A percentile compares a stretch with the other conserved stretches of the same genome.
phyloP scores from a whole-genome alignment of 1,139 yeast genomes.

The Arxiozyma heterogenica region DNA sequence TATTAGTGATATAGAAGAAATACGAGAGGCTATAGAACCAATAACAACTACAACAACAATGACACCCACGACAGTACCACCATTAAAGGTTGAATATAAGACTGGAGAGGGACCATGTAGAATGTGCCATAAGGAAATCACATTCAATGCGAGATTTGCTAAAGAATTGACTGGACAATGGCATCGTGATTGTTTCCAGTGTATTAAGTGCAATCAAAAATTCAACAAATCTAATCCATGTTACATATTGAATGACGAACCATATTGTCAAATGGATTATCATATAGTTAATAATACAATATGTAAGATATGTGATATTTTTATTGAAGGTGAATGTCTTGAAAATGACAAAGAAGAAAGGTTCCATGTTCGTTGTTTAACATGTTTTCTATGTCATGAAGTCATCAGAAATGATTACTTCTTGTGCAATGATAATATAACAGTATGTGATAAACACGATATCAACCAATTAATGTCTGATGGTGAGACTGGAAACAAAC shows the following conservation, averaged over 20 bases:
- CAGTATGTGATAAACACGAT: constrained; percentile 25
- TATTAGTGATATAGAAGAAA: background rate
- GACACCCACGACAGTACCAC: constrained; percentile 6
- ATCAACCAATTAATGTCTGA: constrained; percentile 15
- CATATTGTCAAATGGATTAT: constrained; percentile 77
- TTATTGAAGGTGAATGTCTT: constrained; percentile 86
- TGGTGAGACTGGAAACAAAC: constrained; percentile 7
- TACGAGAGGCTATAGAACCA: too few species aligned
- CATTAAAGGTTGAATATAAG: constrained; percentile 26
- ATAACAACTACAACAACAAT: background rate
- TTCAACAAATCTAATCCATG: constrained; percentile 61
- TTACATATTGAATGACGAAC: constrained; percentile 68
- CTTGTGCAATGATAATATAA: constrained; percentile 18
- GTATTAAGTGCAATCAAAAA: constrained; percentile 48
- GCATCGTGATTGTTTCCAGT: constrained; percentile 84
- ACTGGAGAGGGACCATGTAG: constrained; percentile 75
- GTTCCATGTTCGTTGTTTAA: constrained; percentile 58
- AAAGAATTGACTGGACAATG: constrained; percentile 78
- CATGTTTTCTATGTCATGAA: constrained; percentile 44
- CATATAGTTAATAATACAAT: constrained; percentile 67
- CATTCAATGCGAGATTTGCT: constrained; percentile 58
- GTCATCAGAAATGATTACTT: constrained; percentile 37
- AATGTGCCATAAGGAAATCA: constrained; percentile 37
- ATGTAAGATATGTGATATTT: constrained; percentile 62
- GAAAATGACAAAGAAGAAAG: constrained; percentile 62